Percentiles rank a stretch among this genome's conserved stretches.
Conservation (phyloP, 2,329 filamentous ascomycete genomes). For the Tolypocladium ophioglossoides region DNA sequence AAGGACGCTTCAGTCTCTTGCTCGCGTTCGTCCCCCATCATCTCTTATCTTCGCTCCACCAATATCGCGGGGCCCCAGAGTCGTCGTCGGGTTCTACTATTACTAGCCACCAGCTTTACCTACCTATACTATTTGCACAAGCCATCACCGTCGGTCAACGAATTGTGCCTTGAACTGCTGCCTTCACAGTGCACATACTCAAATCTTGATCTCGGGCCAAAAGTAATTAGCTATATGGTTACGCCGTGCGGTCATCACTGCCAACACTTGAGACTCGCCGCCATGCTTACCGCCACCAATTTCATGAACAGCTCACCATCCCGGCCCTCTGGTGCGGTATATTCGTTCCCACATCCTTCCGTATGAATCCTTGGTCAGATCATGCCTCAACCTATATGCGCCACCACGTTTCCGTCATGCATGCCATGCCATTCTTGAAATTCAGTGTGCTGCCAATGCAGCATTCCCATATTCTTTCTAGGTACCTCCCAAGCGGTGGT, state of each 20-base stretch:
- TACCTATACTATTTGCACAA: not conserved
- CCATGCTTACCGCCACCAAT: not conserved
- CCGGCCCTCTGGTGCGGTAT: not conserved
- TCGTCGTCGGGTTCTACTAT: not conserved
- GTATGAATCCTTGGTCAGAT: not conserved
- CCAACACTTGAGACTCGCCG: not conserved
- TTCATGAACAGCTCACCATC: no score
- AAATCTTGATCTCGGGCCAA: not conserved
- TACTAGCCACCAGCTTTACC: not conserved
- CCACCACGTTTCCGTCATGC: not conserved
- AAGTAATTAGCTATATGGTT: not conserved
- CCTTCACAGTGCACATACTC: not conserved
- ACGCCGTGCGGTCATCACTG: not conserved
- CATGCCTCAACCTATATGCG: not conserved
- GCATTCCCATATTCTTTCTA: not conserved
- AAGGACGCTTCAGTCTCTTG: no score
- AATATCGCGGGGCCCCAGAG: no score
- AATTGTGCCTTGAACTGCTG: not conserved
- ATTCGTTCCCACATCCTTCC: no score
- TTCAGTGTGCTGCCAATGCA: not conserved
- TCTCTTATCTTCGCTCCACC: not conserved
- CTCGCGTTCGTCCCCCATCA: not conserved
- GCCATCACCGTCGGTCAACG: not conserved
- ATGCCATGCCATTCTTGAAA: not conserved
- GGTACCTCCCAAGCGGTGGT: not conserved